phyloP scores from a whole-genome alignment of 2,329 filamentous ascomycete species.

The Arachnopeziza araneosa region DNA sequence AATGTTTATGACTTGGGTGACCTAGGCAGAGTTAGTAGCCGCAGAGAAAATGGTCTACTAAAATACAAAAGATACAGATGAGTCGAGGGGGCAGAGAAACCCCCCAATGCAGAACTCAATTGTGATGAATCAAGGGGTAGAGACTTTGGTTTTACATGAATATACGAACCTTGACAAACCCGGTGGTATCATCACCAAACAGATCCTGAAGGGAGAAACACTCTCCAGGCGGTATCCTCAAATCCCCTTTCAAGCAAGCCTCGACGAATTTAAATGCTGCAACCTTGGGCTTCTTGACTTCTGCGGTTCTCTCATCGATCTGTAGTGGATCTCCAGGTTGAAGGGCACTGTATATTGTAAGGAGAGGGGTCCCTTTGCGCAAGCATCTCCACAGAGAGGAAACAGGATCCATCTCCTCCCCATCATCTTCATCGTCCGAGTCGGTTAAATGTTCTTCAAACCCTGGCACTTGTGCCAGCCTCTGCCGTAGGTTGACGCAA shows the following conservation, averaged over 20 bases:
- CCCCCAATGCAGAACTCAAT: too few relatives aligned
- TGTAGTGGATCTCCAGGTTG: conserved; percentile 63
- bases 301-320: conserved; percentile 58
- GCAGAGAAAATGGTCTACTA: not conserved
- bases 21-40: conserved; percentile 39
- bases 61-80: too few relatives aligned
- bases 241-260: conserved; percentile 70
- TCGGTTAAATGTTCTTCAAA: conserved; percentile 72
- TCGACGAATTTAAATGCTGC: conserved; percentile 91
- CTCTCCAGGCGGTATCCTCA: conserved; percentile 72
- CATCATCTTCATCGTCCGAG: conserved; percentile 63
- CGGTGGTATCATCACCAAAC: conserved; percentile 90
- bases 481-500: conserved; percentile 77
- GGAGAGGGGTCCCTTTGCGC: conserved; percentile 73
- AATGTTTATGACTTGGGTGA: conserved; percentile 85
- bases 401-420: conserved; percentile 70
- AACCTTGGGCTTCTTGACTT: conserved; percentile 71
- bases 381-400: conserved; percentile 87
- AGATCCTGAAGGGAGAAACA: conserved; percentile 91
- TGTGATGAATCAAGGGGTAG: not conserved
- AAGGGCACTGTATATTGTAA: conserved; percentile 84
- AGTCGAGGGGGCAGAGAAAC: too few relatives aligned
- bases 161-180: conserved; percentile 77
- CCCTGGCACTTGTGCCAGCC: conserved; percentile 75
- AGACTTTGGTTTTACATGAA: not conserved